Evolutionary conservation across 768 basidiomycete species (phyloP), one percentile per base, ranked within the genome.

Genomic region (Cubamyces lactineus): DNA sequence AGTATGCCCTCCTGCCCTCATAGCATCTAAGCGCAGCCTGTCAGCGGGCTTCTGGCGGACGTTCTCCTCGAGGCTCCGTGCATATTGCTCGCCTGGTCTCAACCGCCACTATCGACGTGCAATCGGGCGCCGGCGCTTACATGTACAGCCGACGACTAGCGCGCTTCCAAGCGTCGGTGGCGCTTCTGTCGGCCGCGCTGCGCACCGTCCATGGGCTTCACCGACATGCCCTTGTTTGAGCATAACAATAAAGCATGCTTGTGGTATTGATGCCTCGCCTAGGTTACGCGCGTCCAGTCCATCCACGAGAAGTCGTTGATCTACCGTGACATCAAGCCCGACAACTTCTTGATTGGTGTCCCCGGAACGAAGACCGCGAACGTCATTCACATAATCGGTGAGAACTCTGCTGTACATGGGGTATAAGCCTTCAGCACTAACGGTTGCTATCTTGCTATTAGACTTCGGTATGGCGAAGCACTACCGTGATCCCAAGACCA

Each of bases 381-480:
- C 73, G 81, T 83, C 8, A 85, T 94, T 66, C 89, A 92, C 74
- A 87, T 96, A 63, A 96, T 93, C 52, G 91, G 92, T 92, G 69
- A 60, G 89, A 79, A 21, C 64, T 62, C 51, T 58, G 34, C 38
- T 21, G 2, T 28, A 8, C 26, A 34, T 16, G 13, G 21, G 11
- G 28, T 1, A 15, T 17, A 13, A 16, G 30, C 19, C 26, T 23
- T 2, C n/a, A n/a, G n/a, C n/a, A n/a, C 49, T 23, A 15, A 48
- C n/a, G 34, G 34, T 6, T 34, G 34, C 1, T 34, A 11, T 34
- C 6, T 30, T 30, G 4, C 28, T 1, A 34, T 34, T 34, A 90
- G 96, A 99, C 74, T 98, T 99, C 72, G 96, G 96, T 63, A 98
- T 98, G 97, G 96, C 96, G 53, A 99, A 99, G 77, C 95, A 98